Evolutionary conservation across 106 monocot genomes (phyloP).

Genomic region (Platanthera guangdongensis): DNA sequence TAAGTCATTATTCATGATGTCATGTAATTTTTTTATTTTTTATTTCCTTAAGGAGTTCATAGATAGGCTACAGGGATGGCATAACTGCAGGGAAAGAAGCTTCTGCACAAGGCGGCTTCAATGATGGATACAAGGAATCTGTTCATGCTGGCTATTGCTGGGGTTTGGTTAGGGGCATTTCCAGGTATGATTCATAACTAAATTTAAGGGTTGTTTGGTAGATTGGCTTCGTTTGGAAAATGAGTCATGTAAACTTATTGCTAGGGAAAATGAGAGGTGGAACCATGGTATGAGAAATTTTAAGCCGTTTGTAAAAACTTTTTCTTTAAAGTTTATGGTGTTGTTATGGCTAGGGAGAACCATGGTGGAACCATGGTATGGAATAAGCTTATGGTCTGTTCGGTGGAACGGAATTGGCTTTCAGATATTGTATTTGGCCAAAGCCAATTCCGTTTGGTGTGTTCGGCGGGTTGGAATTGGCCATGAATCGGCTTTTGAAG

Average conservation of each 20-base stretch:
- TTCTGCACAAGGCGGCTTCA: slow-evolving; percentile 81
- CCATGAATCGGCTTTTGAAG: too few species aligned
- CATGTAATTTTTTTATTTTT: background rate
- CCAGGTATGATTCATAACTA: slow-evolving; percentile 26
- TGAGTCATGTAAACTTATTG: background rate
- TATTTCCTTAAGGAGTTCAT: slow-evolving; percentile 21
- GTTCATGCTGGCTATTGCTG: slow-evolving; percentile 45
- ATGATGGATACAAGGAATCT: slow-evolving; percentile 70
- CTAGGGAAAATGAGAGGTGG: too few species aligned
- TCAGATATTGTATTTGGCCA: too few species aligned
- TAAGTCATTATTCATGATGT: background rate
- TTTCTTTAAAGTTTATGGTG: too few species aligned
- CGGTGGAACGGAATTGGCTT: too few species aligned
- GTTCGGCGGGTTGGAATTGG: too few species aligned
- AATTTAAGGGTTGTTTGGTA: background rate
- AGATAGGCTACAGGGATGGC: slow-evolving; percentile 87
- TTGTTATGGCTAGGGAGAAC: too few species aligned
- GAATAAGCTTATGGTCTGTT: too few species aligned
- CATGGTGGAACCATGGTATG: too few species aligned
- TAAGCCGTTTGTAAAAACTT: too few species aligned
- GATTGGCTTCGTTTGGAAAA: background rate
- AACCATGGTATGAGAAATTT: too few species aligned
- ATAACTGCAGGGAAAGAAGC: slow-evolving; percentile 67
- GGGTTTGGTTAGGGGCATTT: slow-evolving; percentile 71
- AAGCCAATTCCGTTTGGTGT: too few species aligned